Evolutionary conservation across 768 basidiomycete genomes (phyloP), one percentile per base, ranked within the genome.

Genomic region (Boletus tomentosulus): DNA sequence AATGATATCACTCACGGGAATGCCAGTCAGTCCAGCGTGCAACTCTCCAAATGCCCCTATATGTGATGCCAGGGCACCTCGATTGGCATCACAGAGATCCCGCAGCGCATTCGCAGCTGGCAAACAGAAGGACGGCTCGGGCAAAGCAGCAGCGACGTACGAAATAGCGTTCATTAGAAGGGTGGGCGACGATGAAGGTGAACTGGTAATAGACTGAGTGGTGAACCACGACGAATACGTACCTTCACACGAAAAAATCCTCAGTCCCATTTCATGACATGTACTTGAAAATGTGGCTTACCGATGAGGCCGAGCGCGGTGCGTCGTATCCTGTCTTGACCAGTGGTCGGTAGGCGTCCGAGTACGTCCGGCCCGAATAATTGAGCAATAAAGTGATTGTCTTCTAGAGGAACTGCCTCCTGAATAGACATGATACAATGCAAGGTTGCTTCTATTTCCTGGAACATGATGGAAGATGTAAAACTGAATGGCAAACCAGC

Each of bases 61-160:
- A 61, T 92, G 91, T 6, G 84, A 81, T 2, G 92, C 89, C 12
- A 97, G 75, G 10, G 85, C 88, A n/a, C 76, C 76, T 50, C 95
- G 76, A 66, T 97, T 97, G 37, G 90, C 84, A 69, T 97, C 94
- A 62, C 95, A 97, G 3, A 97, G 70, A 51, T 92, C 87, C 38
- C 90, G 84, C 27, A 98, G 76, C 0, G 92, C 84, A 46, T 86
- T 85, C 0, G 93, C 92, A 1, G 92, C 92, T 8, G 83, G 78
- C 0, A 83, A 78, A 64, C 80, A 89, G 30, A 86, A 75, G 30
- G 71, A 69, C 6, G 78, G 79, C 56, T 90, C 89, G 0, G 82
- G 73, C 25, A 95, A 71, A 3, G 87, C 87, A 15, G 83, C 73
- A 0, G 86, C 84, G 28, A 92, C 84, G 63, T 86, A 90, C 10